Evolutionary conservation across 225 moss, liverwort and hornwort species (phyloP).

Genomic region (Polytrichum formosum): DNA sequence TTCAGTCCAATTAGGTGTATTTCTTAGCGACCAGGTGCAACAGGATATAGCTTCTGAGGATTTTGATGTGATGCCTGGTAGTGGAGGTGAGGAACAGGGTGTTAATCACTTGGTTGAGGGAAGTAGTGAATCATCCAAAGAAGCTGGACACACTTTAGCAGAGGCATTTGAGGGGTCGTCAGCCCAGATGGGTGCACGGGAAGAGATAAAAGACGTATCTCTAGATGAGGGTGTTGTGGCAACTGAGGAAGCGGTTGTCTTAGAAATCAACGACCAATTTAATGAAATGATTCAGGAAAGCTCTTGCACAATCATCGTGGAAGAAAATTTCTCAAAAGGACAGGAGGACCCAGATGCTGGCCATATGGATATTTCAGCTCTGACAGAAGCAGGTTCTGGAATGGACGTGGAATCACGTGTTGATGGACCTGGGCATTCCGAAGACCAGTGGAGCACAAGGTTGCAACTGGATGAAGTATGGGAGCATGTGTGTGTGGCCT

Average conservation of each 20-base stretch:
- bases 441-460: slow-evolving; percentile 27
- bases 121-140: neutral
- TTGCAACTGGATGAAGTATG: slow-evolving; percentile 49
- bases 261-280: slow-evolving; percentile 12
- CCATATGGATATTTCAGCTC: slow-evolving; percentile 10
- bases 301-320: slow-evolving; percentile 1
- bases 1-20: slow-evolving; percentile 9
- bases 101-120: neutral
- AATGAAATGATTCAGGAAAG: slow-evolving; percentile 10
- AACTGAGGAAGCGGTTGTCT: neutral
- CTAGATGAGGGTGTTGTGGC: neutral
- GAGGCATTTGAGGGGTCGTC: slow-evolving; percentile 11
- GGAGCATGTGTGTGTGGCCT: slow-evolving; percentile 49
- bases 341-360: slow-evolving; percentile 10
- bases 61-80: neutral
- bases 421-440: slow-evolving; percentile 4
- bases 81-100: neutral
- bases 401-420: slow-evolving; percentile 12
- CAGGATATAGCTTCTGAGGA: neutral
- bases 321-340: slow-evolving; percentile 10
- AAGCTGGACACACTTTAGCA: slow-evolving; percentile 21
- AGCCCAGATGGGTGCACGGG: slow-evolving; percentile 12
- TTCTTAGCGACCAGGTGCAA: neutral
- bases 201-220: slow-evolving; percentile 2
- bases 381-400: slow-evolving; percentile 3